phyloP scores from a whole-genome alignment of 2,329 filamentous ascomycete species.

The Monosporascus sp. region DNA sequence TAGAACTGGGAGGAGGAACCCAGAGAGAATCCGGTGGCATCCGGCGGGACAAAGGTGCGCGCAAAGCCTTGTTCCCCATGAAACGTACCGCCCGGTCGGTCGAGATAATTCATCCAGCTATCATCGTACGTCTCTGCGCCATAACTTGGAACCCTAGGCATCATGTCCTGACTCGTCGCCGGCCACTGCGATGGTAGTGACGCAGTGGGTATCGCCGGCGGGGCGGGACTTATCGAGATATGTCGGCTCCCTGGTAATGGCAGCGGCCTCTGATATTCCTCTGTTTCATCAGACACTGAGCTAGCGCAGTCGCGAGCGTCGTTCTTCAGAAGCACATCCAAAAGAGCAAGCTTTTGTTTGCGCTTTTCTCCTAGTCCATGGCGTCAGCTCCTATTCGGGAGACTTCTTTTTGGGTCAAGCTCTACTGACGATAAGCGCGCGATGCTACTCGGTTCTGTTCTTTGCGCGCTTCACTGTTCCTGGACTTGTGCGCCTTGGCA shows the following conservation, averaged over 20 bases:
- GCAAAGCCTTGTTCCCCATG: slow-evolving; percentile 9
- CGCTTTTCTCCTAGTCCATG: slow-evolving; percentile 34
- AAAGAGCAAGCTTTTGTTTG: slow-evolving; percentile 37
- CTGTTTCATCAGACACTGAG: slow-evolving; percentile 24
- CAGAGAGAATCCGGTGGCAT: slow-evolving; percentile 6
- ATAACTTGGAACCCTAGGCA: slow-evolving; percentile 13
- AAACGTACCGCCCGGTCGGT: slow-evolving; percentile 11
- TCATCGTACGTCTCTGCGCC: slow-evolving; percentile 15
- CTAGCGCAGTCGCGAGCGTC: slow-evolving; percentile 26
- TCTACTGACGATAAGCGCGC: slow-evolving; percentile 27
- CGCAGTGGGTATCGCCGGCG: slow-evolving; percentile 9
- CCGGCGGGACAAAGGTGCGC: slow-evolving; percentile 10
- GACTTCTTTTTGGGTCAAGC: not conserved
- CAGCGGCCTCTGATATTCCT: slow-evolving; percentile 14
- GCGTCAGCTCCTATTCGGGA: slow-evolving; percentile 10
- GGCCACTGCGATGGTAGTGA: slow-evolving; percentile 12
- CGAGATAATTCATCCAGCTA: slow-evolving; percentile 14
- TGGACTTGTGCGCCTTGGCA: slow-evolving; percentile 17
- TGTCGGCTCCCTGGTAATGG: slow-evolving; percentile 13
- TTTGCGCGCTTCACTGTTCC: slow-evolving; percentile 25
- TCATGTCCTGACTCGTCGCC: slow-evolving; percentile 12
- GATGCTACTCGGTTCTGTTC: slow-evolving; percentile 27
- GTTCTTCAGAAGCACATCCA: slow-evolving; percentile 32
- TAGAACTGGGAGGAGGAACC: slow-evolving; percentile 12
- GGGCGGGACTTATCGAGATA: slow-evolving; percentile 19